Base-by-base conservation (phyloP, 1,139 yeast genomes). In the Blastobotrys illinoisensis region DNA sequence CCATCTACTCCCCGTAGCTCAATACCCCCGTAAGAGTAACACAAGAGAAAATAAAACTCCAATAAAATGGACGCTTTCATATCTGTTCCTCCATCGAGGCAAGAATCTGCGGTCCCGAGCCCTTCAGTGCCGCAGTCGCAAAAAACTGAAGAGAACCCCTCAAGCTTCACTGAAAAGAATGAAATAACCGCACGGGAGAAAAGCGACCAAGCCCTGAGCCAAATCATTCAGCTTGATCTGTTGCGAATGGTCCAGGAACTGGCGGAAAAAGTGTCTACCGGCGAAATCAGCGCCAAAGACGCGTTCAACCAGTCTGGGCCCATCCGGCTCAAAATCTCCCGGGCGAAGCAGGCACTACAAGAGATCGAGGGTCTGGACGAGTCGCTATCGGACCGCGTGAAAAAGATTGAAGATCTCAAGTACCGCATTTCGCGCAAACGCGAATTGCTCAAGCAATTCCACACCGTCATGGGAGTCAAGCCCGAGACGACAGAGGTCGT, bases 191-290 rank as follows among this genome's bases (percentile, higher is more conserved):
- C 14, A 5, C 40, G 40, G 40, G 40, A 32, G 40, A 32, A n/a
- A 32, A 32, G 40, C 40, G 40, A 32, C 40, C 40, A 32, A 3
- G 40, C 40, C 13, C 40, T 32, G 3, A 32, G 13, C 16, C 54
- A 52, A 26, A 32, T 43, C 5, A 52, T 51, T 50, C 60, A 60
- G 47, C 54, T 64, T 50, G 66, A 64, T 46, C 59, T 63, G 24
- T 47, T 63, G 28, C 64, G 62, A 3, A 57, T 57, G 60, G 61
- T 63, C 23, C 56, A 63, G 23, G 61, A 60, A 28, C 53, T 64
- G n/a, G 54, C 63, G 20, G 67, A 62, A 21, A 53, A 55, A 11
- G 60, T 64, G 11, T 47, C 51, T 14, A 45, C 54, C 11, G 67
- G 67, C 44, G 52, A 54, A 44, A 48, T 62, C 23, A 51, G 59